Percentiles rank a stretch among this genome's conserved stretches.
phyloP scores from a whole-genome alignment of 2,329 filamentous ascomycete genomes.

The Beauveria sp. region DNA sequence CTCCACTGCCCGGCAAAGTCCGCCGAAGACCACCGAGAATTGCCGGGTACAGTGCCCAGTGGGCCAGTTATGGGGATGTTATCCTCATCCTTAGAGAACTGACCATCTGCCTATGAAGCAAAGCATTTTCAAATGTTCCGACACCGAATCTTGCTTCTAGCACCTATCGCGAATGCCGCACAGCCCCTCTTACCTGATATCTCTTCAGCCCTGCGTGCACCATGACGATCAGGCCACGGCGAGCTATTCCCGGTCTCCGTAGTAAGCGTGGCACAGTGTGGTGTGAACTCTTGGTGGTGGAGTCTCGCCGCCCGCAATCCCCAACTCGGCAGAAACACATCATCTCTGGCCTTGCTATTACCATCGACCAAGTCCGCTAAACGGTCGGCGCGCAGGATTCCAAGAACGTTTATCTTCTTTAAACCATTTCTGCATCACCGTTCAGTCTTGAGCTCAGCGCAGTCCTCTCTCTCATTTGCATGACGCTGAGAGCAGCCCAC shows the following conservation, averaged over 20 bases:
- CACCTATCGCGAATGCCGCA: background rate
- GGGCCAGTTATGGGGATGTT: too few relatives aligned
- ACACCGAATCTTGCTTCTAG: background rate
- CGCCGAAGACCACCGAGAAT: background rate
- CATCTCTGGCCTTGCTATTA: background rate
- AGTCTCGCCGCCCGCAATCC: background rate
- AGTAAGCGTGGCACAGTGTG: background rate
- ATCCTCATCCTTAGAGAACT: too few relatives aligned
- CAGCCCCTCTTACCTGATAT: background rate
- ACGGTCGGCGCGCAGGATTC: background rate
- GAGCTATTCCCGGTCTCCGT: background rate
- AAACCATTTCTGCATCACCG: background rate
- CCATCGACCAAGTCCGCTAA: background rate
- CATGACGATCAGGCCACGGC: background rate
- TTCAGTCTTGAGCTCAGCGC: background rate
- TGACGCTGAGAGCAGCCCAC: background rate
- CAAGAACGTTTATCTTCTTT: background rate
- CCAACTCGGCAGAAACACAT: slow-evolving; percentile 10
- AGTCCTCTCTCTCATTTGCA: background rate
- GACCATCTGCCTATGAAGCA: background rate
- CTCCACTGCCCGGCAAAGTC: background rate
- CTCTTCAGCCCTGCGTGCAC: background rate
- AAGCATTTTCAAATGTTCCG: background rate
- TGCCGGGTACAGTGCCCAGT: background rate
- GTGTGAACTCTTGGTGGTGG: background rate